These are phyloP conservation scores for Talinum fruticosum DNA, from an alignment of 148 eudicot species.

Conservation along the genomic window DNA sequence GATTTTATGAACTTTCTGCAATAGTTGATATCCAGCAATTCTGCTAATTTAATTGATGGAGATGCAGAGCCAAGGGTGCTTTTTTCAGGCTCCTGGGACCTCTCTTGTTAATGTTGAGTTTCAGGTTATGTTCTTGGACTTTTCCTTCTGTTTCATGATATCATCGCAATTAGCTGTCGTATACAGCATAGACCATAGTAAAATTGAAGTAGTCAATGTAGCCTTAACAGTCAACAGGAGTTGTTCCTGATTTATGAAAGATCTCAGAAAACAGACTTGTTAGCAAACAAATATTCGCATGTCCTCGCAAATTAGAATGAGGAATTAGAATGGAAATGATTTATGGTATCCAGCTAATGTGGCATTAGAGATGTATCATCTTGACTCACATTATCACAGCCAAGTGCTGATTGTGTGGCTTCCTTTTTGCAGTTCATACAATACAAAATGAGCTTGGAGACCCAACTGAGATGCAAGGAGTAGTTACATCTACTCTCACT, in stretches of 20 bases:
- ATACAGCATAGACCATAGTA: not conserved
- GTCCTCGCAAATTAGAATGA: no score
- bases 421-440: conserved; percentile 59
- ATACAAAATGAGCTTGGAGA: conserved; percentile 78
- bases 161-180: not conserved
- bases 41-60: not conserved
- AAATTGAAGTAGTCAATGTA: no score
- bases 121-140: not conserved
- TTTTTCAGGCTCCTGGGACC: not conserved
- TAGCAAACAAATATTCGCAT: no score
- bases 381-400: not conserved
- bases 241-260: not conserved
- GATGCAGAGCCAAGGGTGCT: not conserved
- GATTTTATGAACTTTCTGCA: not conserved
- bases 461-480: conserved; percentile 53
- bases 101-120: not conserved
- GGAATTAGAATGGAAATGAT: no score
- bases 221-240: not conserved
- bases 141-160: not conserved
- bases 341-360: not conserved
- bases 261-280: not conserved
- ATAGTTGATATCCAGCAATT: not conserved
- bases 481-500: conserved; percentile 65
- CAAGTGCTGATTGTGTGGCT: not conserved
- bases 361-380: not conserved